phyloP scores from a whole-genome alignment of 305 asterid genomes.

The Fraxinus latifolia region DNA sequence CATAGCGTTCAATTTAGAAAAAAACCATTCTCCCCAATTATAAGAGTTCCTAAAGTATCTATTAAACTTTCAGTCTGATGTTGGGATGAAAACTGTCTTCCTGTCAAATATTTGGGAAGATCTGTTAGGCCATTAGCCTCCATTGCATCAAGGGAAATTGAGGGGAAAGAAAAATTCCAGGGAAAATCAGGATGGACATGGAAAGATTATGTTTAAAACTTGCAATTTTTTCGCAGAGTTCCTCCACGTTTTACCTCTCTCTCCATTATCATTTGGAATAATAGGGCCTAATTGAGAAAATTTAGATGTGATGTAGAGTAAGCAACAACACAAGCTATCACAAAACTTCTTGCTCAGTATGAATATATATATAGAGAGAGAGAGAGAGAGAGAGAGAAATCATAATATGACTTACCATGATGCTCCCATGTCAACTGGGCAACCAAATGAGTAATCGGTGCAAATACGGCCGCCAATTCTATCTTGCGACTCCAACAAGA shows the following conservation, averaged over 20 bases:
- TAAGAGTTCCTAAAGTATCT: neutral
- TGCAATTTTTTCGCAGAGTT: neutral
- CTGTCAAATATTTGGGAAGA: neutral
- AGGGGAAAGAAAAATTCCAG: neutral
- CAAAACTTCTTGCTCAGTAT: conserved; percentile 11
- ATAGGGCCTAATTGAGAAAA: neutral
- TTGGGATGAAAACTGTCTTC: neutral
- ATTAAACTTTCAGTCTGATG: neutral
- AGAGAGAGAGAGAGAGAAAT: neutral
- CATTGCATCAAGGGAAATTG: neutral
- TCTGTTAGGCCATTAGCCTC: neutral
- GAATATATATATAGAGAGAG: neutral
- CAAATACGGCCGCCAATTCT: conserved; percentile 93
- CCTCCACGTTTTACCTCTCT: neutral
- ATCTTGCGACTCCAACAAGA: conserved; percentile 83
- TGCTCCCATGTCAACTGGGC: conserved; percentile 98
- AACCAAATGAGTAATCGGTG: conserved; percentile 95
- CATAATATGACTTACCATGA: conserved; percentile 58
- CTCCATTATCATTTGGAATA: neutral
- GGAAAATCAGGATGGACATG: neutral
- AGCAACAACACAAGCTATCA: conserved; percentile 9
- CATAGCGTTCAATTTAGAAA: neutral
- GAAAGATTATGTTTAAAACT: neutral
- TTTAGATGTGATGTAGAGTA: neutral
- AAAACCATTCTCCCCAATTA: neutral